Percentiles rank a stretch among this genome's conserved stretches.
Conservation (phyloP, 192 early-diverging fungal genomes). For the Podila epicladia region DNA sequence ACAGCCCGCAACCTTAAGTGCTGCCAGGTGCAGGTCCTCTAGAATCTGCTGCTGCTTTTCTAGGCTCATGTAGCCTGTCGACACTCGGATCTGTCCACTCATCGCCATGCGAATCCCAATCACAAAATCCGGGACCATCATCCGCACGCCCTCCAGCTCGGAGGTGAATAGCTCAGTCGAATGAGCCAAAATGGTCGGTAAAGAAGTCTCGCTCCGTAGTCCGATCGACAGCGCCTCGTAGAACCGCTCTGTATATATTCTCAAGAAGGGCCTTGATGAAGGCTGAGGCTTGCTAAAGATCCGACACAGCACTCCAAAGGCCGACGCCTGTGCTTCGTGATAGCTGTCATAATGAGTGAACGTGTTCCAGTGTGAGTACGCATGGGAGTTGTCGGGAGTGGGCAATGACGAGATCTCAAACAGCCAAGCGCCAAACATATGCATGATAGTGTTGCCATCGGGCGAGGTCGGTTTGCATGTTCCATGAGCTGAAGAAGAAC, state of each 20-base stretch:
- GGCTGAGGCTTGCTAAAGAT: conserved; percentile 79
- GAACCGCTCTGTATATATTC: conserved; percentile 77
- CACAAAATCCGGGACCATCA: conserved; percentile 80
- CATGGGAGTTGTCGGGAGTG: conserved; percentile 31
- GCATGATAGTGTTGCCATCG: conserved; percentile 80
- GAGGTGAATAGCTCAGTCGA: conserved; percentile 68
- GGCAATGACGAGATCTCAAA: conserved; percentile 72
- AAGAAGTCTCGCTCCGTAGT: conserved; percentile 63
- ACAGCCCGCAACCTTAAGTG: conserved; percentile 67
- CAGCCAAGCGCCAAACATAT: conserved; percentile 85
- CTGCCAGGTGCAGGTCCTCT: conserved; percentile 75
- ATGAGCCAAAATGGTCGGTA: conserved; percentile 78
- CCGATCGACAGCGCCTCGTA: conserved; percentile 74
- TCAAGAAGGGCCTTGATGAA: conserved; percentile 58
- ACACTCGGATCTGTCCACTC: conserved; percentile 41
- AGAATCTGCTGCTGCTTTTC: conserved; percentile 51
- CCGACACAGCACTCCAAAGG: conserved; percentile 76
- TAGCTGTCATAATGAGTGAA: conserved; percentile 40
- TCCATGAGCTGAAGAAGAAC: neutral
- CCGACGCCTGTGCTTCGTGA: conserved; percentile 72
- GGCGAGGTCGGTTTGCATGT: conserved; percentile 47
- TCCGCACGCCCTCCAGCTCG: conserved; percentile 75
- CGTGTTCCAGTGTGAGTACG: conserved; percentile 26
- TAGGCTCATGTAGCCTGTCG: conserved; percentile 29
- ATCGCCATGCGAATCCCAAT: conserved; percentile 66